Percentiles rank a stretch among this genome's conserved stretches.
These are phyloP conservation scores for Eustoma russellianum DNA, from an alignment of 257 asterid species.

Conservation along the genomic window DNA sequence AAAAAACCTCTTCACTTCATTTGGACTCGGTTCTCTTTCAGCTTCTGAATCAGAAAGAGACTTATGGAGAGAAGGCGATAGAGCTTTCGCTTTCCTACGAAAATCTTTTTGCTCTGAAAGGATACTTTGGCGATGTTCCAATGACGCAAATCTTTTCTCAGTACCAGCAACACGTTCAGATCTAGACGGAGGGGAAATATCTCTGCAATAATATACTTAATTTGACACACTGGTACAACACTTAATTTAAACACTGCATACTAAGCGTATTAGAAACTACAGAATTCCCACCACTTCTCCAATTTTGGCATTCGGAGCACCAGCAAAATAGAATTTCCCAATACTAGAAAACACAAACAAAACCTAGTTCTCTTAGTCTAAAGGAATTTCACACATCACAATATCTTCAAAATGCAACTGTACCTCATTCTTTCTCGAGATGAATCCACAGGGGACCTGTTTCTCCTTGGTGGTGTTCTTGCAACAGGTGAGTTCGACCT, in stretches of 20 bases:
- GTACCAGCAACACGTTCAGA: constrained; percentile 22
- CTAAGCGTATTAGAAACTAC: too few species aligned
- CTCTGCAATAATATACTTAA: constrained; percentile 20
- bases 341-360: not conserved
- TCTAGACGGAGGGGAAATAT: constrained; percentile 31
- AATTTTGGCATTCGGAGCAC: too few species aligned
- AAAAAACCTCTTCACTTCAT: constrained; percentile 42
- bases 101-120: constrained; percentile 26
- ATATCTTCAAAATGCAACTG: constrained; percentile 6
- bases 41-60: constrained; percentile 41
- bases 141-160: constrained; percentile 23
- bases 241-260: too few species aligned
- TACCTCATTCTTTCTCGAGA: constrained; percentile 65
- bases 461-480: constrained; percentile 34
- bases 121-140: constrained; percentile 43
- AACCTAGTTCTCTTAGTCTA: not conserved
- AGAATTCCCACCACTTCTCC: too few species aligned
- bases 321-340: too few species aligned
- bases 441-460: constrained; percentile 45
- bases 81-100: constrained; percentile 25
- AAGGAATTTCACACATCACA: not conserved
- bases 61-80: constrained; percentile 27
- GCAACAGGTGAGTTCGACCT: constrained; percentile 42
- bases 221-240: too few species aligned
- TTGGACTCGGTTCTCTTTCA: constrained; percentile 31